phyloP scores from a whole-genome alignment of 225 moss, liverwort and hornwort genomes.

The Pleurozium schreberi region DNA sequence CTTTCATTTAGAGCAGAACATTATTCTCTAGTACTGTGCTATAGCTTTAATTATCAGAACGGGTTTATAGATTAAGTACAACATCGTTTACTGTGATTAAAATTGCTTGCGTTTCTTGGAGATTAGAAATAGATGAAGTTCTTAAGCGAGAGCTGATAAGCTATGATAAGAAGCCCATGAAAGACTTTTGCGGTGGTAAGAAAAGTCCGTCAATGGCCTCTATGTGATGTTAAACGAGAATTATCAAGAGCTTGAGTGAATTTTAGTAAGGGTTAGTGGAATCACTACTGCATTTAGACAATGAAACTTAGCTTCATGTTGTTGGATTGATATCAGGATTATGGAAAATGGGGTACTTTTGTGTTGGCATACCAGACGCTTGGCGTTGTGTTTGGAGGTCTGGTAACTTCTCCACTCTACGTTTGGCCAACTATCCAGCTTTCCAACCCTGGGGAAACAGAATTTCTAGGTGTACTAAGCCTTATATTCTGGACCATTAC shows the following conservation, averaged over 20 bases:
- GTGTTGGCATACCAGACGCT: constrained; percentile 56
- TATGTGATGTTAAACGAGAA: neutral
- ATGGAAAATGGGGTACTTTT: constrained; percentile 45
- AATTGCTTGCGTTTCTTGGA: neutral
- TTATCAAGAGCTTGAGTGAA: neutral
- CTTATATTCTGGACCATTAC: constrained; percentile 83
- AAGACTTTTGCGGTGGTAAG: neutral
- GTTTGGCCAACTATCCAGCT: constrained; percentile 66
- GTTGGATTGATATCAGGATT: constrained; percentile 31
- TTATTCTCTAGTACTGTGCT: neutral
- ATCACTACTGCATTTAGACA: neutral
- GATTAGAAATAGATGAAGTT: neutral
- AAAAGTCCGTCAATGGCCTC: neutral
- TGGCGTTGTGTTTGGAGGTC: constrained; percentile 79
- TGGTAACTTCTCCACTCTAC: constrained; percentile 75
- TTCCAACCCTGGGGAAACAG: constrained; percentile 38
- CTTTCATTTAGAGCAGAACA: neutral
- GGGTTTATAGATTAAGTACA: neutral
- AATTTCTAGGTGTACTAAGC: constrained; percentile 53
- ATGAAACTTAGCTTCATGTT: neutral
- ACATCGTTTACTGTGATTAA: neutral
- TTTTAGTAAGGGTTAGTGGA: neutral
- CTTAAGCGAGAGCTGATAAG: neutral
- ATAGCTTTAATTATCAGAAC: neutral
- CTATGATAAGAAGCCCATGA: neutral